phyloP scores from a whole-genome alignment of 1,139 yeast genomes.

The Suhomyces yuchorum region DNA sequence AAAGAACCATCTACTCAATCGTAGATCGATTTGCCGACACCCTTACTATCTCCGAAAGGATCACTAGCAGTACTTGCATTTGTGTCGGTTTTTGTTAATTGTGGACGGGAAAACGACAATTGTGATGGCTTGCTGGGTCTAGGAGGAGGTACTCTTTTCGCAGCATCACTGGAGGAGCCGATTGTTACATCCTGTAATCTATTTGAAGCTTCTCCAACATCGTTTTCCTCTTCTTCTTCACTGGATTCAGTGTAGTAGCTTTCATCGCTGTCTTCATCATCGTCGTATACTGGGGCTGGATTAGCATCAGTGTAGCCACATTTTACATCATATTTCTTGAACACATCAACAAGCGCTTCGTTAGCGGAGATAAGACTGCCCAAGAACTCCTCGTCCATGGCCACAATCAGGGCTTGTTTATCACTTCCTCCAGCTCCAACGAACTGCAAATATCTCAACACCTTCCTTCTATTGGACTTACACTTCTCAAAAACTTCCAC shows the following conservation, averaged over 20 bases:
- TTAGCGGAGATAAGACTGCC: conserved; percentile 87
- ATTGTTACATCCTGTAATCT: conserved; percentile 15
- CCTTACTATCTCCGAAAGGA: conserved; percentile 73
- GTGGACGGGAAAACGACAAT: conserved; percentile 16
- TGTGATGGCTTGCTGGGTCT: conserved; percentile 33
- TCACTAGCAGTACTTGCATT: conserved; percentile 45
- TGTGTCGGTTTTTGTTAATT: conserved; percentile 26
- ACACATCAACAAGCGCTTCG: conserved; percentile 77
- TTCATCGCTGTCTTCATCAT: conserved; percentile 30
- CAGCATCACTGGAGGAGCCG: conserved; percentile 5
- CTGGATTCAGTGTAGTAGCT: conserved; percentile 51
- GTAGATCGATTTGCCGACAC: conserved; percentile 33
- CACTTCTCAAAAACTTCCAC: conserved; percentile 70
- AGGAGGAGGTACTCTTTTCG: conserved; percentile 36
- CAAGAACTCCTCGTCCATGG: conserved; percentile 71
- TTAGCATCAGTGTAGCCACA: conserved; percentile 41
- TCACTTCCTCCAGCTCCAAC: conserved; percentile 57
- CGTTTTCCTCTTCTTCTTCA: conserved; percentile 39
- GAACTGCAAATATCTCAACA: conserved; percentile 78
- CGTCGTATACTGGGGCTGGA: conserved; percentile 40
- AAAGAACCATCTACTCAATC: too few species aligned
- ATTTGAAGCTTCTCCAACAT: conserved; percentile 18
- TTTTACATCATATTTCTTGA: conserved; percentile 62
- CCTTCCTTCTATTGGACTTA: conserved; percentile 71
- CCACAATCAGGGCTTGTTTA: conserved; percentile 33